A percentile compares a stretch with the other conserved stretches of the same genome.
Evolutionary conservation across 305 asterid genomes (phyloP).

Genomic region (Fraxinus greggii): DNA sequence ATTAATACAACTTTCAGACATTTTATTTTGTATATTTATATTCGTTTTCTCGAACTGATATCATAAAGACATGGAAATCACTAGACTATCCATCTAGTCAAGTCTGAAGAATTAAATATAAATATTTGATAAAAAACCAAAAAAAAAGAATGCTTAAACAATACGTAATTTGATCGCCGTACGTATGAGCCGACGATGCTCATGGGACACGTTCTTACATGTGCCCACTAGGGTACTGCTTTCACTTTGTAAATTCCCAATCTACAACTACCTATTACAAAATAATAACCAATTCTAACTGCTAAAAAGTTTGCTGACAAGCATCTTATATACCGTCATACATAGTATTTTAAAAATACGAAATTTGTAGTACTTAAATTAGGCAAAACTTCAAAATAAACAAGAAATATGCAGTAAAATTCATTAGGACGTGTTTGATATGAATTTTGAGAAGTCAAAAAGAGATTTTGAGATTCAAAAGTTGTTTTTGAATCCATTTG

Average conservation of each 20-base stretch:
- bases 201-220: slow-evolving; percentile 12
- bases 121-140: too few relatives aligned
- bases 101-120: not conserved
- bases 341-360: too few relatives aligned
- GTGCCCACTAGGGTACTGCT: slow-evolving; percentile 13
- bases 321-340: not conserved
- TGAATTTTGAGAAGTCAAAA: too few relatives aligned
- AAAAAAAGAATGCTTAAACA: not conserved
- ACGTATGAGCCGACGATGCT: not conserved
- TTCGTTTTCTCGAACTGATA: too few relatives aligned
- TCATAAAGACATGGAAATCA: not conserved
- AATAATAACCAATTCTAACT: not conserved
- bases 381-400: too few relatives aligned
- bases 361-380: too few relatives aligned
- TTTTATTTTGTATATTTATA: too few relatives aligned
- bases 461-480: too few relatives aligned
- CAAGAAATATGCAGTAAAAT: too few relatives aligned
- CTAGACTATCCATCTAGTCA: not conserved
- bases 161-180: not conserved
- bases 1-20: not conserved
- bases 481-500: too few relatives aligned
- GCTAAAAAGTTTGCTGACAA: not conserved
- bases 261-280: not conserved
- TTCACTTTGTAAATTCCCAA: not conserved
- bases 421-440: not conserved